A percentile compares a stretch with the other conserved stretches of the same genome.
Conservation (phyloP, 768 basidiomycete species). For the Fistulinella prunicolor region DNA sequence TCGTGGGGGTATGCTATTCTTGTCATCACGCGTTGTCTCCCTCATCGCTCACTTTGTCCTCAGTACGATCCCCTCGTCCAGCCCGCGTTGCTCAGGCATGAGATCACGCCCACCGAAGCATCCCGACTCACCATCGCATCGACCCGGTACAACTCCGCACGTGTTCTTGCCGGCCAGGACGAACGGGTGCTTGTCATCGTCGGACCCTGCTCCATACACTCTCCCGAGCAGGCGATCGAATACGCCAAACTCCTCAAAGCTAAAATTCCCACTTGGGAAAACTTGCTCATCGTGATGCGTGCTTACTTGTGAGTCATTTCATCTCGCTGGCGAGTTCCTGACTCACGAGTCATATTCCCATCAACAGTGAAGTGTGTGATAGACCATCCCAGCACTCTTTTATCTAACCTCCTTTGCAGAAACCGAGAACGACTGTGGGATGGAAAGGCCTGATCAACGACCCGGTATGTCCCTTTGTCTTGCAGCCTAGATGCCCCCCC, state of each 20-base stretch:
- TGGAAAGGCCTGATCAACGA: conserved; percentile 97
- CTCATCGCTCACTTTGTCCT: neutral
- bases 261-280: conserved; percentile 64
- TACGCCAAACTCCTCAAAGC: conserved; percentile 73
- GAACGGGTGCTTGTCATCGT: conserved; percentile 87
- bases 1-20: conserved; percentile 59
- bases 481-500: neutral
- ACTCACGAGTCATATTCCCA: conserved; percentile 28
- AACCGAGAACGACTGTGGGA: conserved; percentile 96
- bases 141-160: conserved; percentile 75
- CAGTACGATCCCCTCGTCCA: conserved; percentile 97
- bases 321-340: conserved; percentile 6
- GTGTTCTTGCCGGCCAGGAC: conserved; percentile 80
- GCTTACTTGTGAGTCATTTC: conserved; percentile 83
- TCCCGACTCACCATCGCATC: conserved; percentile 76
- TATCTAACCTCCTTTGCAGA: conserved; percentile 43
- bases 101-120: conserved; percentile 63
- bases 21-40: neutral
- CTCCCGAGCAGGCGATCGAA: conserved; percentile 77
- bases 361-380: conserved; percentile 37
- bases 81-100: conserved; percentile 86
- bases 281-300: conserved; percentile 92
- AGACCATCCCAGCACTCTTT: neutral
- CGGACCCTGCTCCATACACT: conserved; percentile 96
- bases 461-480: conserved; percentile 41